Conservation (phyloP, 306 rosid species). For the Oemleria cerasiformis region DNA sequence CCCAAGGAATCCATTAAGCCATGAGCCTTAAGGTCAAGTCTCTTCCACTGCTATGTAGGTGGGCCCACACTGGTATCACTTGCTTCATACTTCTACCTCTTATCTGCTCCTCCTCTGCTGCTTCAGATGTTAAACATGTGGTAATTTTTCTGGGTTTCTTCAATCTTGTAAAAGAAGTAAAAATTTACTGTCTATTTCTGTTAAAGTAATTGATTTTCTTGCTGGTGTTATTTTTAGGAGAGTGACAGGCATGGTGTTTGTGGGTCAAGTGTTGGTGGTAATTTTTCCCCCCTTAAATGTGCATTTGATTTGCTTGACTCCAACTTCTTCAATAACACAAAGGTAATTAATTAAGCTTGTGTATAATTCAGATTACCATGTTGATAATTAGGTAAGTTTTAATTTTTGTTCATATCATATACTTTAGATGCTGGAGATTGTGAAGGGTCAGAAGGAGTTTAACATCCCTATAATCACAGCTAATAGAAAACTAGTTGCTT, state of each 20-base stretch:
- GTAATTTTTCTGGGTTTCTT: background rate
- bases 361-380: background rate
- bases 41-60: background rate
- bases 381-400: no score
- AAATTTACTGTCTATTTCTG: no score
- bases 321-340: conserved; percentile 48
- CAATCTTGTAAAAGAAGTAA: no score
- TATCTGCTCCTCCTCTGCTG: background rate
- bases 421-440: conserved; percentile 48
- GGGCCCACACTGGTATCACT: background rate
- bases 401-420: no score
- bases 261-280: conserved; percentile 16
- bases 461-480: conserved; percentile 54
- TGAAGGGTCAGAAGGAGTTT: conserved; percentile 43
- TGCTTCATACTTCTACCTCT: background rate
- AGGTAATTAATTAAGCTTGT: conserved; percentile 32
- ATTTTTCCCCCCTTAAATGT: conserved; percentile 37
- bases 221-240: conserved; percentile 30
- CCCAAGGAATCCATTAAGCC: background rate
- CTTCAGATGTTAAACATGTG: background rate
- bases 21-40: background rate
- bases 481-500: conserved; percentile 57
- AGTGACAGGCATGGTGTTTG: conserved; percentile 30
- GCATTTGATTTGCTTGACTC: conserved; percentile 58
- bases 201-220: no score